phyloP scores from a whole-genome alignment of 352 stramenopile genomes.

The Globisporangium splendens region DNA sequence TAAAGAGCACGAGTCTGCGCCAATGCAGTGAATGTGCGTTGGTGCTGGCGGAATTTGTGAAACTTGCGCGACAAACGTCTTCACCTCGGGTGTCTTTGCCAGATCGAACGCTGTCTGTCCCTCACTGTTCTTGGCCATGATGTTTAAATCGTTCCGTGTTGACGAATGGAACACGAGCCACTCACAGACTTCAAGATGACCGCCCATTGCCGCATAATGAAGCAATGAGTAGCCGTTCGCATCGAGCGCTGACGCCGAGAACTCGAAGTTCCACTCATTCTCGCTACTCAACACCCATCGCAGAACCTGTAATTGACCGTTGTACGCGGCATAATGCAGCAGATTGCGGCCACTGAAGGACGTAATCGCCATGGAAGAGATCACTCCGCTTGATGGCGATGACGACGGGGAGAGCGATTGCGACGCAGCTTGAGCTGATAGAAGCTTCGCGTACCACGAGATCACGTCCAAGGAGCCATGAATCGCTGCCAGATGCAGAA shows the following conservation, averaged over 20 bases:
- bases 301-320: conserved; percentile 41
- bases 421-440: neutral
- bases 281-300: conserved; percentile 39
- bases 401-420: neutral
- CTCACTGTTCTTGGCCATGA: conserved; percentile 41
- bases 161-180: conserved; percentile 58
- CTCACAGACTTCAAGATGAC: conserved; percentile 47
- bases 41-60: conserved; percentile 33
- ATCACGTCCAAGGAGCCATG: conserved; percentile 58
- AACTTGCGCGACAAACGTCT: conserved; percentile 37
- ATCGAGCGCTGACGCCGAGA: conserved; percentile 38
- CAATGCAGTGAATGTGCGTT: conserved; percentile 35
- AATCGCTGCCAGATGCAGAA: conserved; percentile 66
- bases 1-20: conserved; percentile 43
- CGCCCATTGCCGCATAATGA: conserved; percentile 65
- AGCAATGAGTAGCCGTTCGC: conserved; percentile 56
- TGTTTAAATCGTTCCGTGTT: conserved; percentile 27
- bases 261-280: conserved; percentile 22
- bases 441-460: conserved; percentile 39
- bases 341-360: conserved; percentile 61
- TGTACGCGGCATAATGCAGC: conserved; percentile 72
- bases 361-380: conserved; percentile 36
- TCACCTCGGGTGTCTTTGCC: conserved; percentile 31
- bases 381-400: neutral
- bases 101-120: conserved; percentile 41